Percentiles rank a stretch among this genome's conserved stretches.
phyloP scores from a whole-genome alignment of 2,329 filamentous ascomycete species.

The Diaporthe ampelina region DNA sequence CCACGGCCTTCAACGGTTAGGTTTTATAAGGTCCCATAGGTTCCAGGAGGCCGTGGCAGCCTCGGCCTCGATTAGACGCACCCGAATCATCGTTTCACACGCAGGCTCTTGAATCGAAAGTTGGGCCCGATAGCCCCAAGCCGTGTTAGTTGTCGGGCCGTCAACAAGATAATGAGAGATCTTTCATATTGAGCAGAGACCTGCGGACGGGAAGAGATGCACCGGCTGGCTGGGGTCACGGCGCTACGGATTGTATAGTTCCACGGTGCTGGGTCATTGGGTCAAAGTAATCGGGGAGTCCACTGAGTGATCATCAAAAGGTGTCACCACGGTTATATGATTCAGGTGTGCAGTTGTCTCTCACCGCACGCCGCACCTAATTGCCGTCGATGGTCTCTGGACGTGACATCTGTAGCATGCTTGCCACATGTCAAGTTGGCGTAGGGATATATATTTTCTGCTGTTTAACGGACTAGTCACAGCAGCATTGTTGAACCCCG shows the following conservation, averaged over 20 bases:
- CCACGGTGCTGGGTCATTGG: background rate
- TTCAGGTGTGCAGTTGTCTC: background rate
- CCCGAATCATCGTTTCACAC: background rate
- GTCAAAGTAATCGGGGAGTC: conserved; percentile 3
- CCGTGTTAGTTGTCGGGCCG: background rate
- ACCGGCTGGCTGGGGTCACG: background rate
- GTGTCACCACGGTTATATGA: background rate
- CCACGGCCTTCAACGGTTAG: no score
- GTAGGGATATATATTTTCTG: background rate
- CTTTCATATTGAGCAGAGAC: background rate
- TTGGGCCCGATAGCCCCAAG: background rate
- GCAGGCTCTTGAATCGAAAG: background rate
- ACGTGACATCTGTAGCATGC: background rate
- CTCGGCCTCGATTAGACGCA: background rate
- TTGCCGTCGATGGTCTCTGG: background rate
- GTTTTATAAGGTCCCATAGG: background rate
- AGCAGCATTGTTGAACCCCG: no score
- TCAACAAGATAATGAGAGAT: no score
- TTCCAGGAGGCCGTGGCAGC: background rate
- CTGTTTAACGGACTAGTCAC: background rate
- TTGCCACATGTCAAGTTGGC: background rate
- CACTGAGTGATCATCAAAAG: conserved; percentile 5
- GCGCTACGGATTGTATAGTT: background rate
- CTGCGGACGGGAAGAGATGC: background rate
- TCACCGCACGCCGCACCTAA: background rate